Evolutionary conservation across 2,329 filamentous ascomycete species (phyloP).

Genomic region (Laburnicola sp.): DNA sequence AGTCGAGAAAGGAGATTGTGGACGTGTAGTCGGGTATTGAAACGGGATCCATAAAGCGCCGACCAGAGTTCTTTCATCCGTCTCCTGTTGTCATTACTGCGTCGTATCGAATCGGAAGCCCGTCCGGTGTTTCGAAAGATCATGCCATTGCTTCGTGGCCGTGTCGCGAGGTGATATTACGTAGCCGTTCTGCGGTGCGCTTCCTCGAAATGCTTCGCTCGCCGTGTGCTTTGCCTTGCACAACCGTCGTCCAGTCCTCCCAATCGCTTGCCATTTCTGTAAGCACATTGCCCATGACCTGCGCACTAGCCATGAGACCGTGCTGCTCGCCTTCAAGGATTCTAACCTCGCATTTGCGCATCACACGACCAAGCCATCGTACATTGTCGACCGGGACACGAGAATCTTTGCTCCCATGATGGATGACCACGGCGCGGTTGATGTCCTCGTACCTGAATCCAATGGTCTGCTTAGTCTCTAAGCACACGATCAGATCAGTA

Average conservation of each 20-base stretch:
- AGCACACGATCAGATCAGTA: slow-evolving; percentile 86
- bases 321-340: slow-evolving; percentile 91
- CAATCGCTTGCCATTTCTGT: slow-evolving; percentile 94
- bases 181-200: slow-evolving; percentile 14
- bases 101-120: slow-evolving; percentile 4
- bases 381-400: slow-evolving; percentile 95
- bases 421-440: slow-evolving; percentile 85
- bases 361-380: slow-evolving; percentile 88
- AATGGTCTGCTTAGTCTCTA: slow-evolving; percentile 87
- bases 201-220: slow-evolving; percentile 17
- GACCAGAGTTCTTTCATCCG: neutral
- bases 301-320: slow-evolving; percentile 90
- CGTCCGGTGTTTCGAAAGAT: slow-evolving; percentile 1
- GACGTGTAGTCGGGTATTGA: neutral
- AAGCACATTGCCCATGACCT: slow-evolving; percentile 90
- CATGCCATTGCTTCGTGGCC: slow-evolving; percentile 7
- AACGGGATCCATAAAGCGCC: neutral
- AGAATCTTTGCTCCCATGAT: slow-evolving; percentile 88
- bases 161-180: slow-evolving; percentile 14
- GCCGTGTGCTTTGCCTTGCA: slow-evolving; percentile 20
- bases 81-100: slow-evolving; percentile 5
- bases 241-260: slow-evolving; percentile 51
- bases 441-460: slow-evolving; percentile 98
- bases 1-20: neutral
- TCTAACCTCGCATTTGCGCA: slow-evolving; percentile 89